Evolutionary conservation across 768 basidiomycete genomes (phyloP).

Genomic region (Tylopilus plumbeoviolaceoides): DNA sequence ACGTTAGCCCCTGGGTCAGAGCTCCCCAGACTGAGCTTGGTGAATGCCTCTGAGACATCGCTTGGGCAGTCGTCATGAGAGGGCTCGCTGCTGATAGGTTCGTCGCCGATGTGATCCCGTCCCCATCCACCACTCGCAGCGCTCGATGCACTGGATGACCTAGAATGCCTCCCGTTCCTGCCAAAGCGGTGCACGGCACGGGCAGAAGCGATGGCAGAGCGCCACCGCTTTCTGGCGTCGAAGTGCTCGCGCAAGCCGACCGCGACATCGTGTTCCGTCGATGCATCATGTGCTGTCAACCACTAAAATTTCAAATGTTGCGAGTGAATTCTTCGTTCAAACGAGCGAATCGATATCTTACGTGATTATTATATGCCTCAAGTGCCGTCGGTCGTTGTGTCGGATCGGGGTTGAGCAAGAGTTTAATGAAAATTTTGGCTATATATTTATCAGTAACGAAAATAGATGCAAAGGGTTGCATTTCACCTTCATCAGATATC

Average conservation of each 20-base stretch:
- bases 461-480: neutral
- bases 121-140: conserved; percentile 36
- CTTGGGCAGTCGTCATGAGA: conserved; percentile 32
- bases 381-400: conserved; percentile 64
- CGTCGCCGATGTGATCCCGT: conserved; percentile 26
- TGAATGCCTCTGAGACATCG: conserved; percentile 19
- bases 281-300: conserved; percentile 64
- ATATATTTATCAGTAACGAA: neutral
- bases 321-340: neutral
- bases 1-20: conserved; percentile 37
- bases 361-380: conserved; percentile 65
- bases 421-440: conserved; percentile 85
- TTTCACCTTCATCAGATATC: conserved; percentile 67
- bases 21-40: conserved; percentile 28
- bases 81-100: conserved; percentile 29
- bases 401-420: conserved; percentile 70
- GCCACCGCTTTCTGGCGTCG: conserved; percentile 71
- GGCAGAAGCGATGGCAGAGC: conserved; percentile 57
- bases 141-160: conserved; percentile 26
- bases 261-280: conserved; percentile 70
- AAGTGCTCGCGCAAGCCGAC: conserved; percentile 79
- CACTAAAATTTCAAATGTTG: conserved; percentile 43
- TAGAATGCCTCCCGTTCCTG: conserved; percentile 23
- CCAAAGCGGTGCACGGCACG: conserved; percentile 36
- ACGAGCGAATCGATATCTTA: conserved; percentile 30